Base-by-base conservation (phyloP, 768 basidiomycete genomes). In the Russula sp. region DNA sequence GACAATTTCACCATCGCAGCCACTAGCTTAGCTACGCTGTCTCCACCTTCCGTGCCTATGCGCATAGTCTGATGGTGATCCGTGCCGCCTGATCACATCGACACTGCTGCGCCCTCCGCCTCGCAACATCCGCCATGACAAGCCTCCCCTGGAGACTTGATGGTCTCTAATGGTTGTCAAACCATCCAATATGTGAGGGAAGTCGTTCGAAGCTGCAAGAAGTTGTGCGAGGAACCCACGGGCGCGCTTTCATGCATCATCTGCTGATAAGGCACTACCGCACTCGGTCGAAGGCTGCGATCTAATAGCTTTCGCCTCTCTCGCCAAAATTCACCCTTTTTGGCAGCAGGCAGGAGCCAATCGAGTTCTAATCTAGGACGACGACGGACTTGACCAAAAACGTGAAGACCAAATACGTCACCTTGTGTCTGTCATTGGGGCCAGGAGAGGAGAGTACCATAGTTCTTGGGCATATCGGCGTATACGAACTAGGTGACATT, bases 371-470 rank as follows among this genome's bases (percentile, higher is more conserved):
- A 39, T 39, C 52, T 53, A 16, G 7, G 16, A 53, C 38, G 34
- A 53, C 52, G 35, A 53, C 25, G n/a, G 7, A 29, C 38, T 13
- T 41, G 52, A 22, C 51, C 45, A 11, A 63, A 49, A n/a, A 58
- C 25, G 1, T 43, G 50, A 20, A 58, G 22, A 32, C 25, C 54
- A 16, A 63, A 20, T 6, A 63, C 10, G 20, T 63, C 57, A 16
- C 61, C 61, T 63, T 25, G 46, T 53, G 45, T n/a, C 11, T 2
- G 20, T 29, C n/a, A 51, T 11, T 5, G 5, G 11, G 9, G 18
- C 5, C 45, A 14, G 10, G 13, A 6, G 11, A 22, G 50, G 22
- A 51, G n/a, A n/a, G n/a, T 51, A 63, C 61, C 61, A 25, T 63
- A 51, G 38, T 47, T 53, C 45, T 46, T 49, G 16, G 49, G 34